These are phyloP conservation scores for Podaxis sp. DNA, from an alignment of 768 basidiomycete genomes.

Conservation along the genomic window DNA sequence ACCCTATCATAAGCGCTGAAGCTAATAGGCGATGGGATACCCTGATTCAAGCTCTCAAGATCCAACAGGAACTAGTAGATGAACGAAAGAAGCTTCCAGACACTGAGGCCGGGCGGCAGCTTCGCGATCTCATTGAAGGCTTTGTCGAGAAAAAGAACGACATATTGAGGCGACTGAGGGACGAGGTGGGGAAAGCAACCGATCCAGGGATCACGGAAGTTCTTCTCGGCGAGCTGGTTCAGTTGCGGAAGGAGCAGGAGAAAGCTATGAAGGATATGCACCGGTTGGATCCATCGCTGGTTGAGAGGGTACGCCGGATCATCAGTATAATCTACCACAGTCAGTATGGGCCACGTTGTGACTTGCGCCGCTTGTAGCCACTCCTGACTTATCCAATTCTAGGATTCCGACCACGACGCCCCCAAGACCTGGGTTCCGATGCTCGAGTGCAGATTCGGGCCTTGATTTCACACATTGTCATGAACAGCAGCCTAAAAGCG, in stretches of 20 bases:
- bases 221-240: background rate
- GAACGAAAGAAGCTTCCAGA: background rate
- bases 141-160: background rate
- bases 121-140: background rate
- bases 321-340: background rate
- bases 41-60: background rate
- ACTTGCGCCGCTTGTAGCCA: background rate
- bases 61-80: constrained; percentile 13
- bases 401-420: background rate
- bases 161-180: background rate
- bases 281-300: background rate
- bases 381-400: background rate
- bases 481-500: background rate
- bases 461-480: background rate
- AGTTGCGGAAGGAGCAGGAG: background rate
- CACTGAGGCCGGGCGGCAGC: constrained; percentile 8
- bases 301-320: background rate
- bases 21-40: background rate
- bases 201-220: background rate
- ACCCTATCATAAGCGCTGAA: no score
- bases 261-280: background rate
- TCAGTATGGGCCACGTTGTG: background rate
- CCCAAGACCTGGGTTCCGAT: background rate
- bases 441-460: background rate
- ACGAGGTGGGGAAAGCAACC: background rate